Evolutionary conservation across 1,284 basidiomycete genomes (phyloP), one percentile per base, ranked within the genome.

Genomic region (Limonomyces culmigenus): DNA sequence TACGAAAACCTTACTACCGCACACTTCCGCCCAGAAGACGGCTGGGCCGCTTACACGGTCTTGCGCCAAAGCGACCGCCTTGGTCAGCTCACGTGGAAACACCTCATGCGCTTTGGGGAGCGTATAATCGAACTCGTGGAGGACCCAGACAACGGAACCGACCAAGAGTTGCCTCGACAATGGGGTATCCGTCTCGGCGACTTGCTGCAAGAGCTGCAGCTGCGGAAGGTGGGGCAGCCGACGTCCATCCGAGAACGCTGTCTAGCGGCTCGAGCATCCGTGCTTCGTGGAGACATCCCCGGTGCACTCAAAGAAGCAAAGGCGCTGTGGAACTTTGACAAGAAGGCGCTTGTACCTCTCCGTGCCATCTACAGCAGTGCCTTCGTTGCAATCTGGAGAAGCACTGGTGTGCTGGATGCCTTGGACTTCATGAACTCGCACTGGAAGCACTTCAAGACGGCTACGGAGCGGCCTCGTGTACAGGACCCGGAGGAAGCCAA

Each of bases 121-220:
- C 52, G 48, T 34, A 31, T 62, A 12, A 32, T 58, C 18, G 38
- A 38, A 4, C 39, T 44, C 11, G 49, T 48, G 4, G 53, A 64
- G 37, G 34, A 44, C 36, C n/a, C 47, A 49, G 32, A 40, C 50
- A 21, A 23, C 37, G 15, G 32, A 41, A 14, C 42, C 45, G 10
- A 41, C 52, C 30, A 53, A 19, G 39, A 47, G 16, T 41, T 42
- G 12, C 38, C 65, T 33, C 44, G 49, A 27, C 40, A 40, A 12
- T 64, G 62, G 60, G 63, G 60, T 5, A 40, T 41, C 13, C 59
- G 61, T 19, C 44, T 65, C 14, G 45, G 45, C 8, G 43, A 42
- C 13, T 29, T 63, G 12, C 39, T 70, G 15, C 43, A 50, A n/a
- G 41, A 47, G n/a, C 21, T 34, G 4, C 8, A 4, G 19, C 19